These are phyloP conservation scores for Ceratorhiza oryzae-sativae DNA, from an alignment of 1,284 basidiomycete genomes.

Conservation along the genomic window DNA sequence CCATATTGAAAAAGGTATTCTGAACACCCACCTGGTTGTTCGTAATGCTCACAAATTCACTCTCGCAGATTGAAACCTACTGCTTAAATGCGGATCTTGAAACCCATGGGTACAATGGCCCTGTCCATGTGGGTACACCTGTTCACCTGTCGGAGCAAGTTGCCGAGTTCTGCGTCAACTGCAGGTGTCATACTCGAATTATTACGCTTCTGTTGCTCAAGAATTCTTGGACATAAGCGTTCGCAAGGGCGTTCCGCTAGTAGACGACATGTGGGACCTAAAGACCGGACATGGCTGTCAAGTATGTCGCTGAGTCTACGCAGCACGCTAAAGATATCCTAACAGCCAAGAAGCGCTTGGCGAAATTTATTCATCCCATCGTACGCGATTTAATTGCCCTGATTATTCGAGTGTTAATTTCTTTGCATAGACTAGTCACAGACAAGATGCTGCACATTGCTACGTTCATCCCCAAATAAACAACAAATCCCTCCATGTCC, in stretches of 20 bases:
- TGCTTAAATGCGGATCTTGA: conserved; percentile 6
- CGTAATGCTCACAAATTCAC: neutral
- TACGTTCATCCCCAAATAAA: conserved; percentile 23
- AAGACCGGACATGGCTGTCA: conserved; percentile 34
- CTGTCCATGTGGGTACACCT: conserved; percentile 4
- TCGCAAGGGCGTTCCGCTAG: conserved; percentile 9
- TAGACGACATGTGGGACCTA: conserved; percentile 17
- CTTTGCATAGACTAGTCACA: conserved; percentile 8
- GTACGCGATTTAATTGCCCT: neutral
- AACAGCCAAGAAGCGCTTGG: neutral
- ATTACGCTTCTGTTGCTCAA: conserved; percentile 11
- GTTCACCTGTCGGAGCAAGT: too few species aligned
- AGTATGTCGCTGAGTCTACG: neutral
- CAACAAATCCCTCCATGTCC: conserved; percentile 20
- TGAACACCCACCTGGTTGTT: neutral
- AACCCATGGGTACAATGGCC: conserved; percentile 26
- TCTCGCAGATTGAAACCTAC: conserved; percentile 21
- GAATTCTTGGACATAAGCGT: conserved; percentile 25
- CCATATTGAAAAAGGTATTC: conserved; percentile 16
- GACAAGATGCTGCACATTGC: conserved; percentile 33
- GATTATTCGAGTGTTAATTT: neutral
- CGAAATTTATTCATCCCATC: conserved; percentile 24
- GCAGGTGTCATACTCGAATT: conserved; percentile 30
- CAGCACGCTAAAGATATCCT: neutral
- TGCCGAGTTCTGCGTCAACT: too few species aligned